Base-by-base conservation (phyloP, 768 basidiomycete species). In the Tylopilus cervinicoccineus region DNA sequence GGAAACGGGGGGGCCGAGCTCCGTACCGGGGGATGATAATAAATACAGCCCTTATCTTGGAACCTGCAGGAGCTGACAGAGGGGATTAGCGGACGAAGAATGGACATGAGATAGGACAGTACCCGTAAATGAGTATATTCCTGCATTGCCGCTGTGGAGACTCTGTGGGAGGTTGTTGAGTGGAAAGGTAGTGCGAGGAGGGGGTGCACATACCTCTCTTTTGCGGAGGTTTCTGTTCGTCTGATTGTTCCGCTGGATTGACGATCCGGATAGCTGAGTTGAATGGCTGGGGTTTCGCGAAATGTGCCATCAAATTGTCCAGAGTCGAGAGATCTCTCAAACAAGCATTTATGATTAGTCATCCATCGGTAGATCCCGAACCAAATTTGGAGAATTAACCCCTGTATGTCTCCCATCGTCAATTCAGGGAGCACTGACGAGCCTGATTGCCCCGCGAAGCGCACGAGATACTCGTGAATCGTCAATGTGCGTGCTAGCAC, bases 51-150 rank as follows among this genome's bases (percentile, higher is more conserved):
- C 71, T 88, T 88, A 60, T 88, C 86, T 69, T 93, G 81, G 57
- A 77, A 91, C 71, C 87, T 86, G 73, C 92, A 94, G 48, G 76
- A 83, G 34, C 91, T 93, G 48, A 8, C 32, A 23, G 17, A 17
- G 41, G 0, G 16, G n/a, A 42, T 53, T 14, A 57, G 29, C 24
- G 26, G 17, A 13, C 13, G 34, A 24, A 51, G 4, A 7, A 27
- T 7, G 19, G 6, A 29, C 1, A 16, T n/a, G 34, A 28, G 10
- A 40, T 14, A 10, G 5, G 31, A 55, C 4, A 66, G 55, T 70
- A 93, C 92, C 93, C 93, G 63, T 93, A 88, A 54, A 95, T 93
- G 65, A 88, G 72, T 43, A 93, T 82, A 73, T 96, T 95, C 62
- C 88, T 83, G 70, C 93, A 96, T 60, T 93, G 86, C 45, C 86